These are phyloP conservation scores for Aspergillus ellipticus DNA, from an alignment of 495 filamentous ascomycete species.

Conservation along the genomic window DNA sequence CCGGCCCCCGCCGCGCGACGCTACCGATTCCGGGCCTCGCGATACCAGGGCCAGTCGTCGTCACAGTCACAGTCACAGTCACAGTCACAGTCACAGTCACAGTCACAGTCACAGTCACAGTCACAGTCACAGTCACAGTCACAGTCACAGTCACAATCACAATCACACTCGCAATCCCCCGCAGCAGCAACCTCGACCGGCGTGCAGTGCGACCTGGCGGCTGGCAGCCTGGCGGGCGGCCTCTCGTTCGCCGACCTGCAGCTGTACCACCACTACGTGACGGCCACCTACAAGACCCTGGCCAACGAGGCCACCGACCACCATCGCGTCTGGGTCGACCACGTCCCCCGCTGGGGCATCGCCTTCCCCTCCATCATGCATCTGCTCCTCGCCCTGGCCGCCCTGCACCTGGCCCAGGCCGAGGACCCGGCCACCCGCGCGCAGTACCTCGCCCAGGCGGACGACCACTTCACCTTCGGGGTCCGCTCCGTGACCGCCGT, in stretches of 20 bases:
- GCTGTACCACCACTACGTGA: slow-evolving; percentile 23
- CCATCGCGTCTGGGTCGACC: slow-evolving; percentile 32
- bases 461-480: slow-evolving; percentile 45
- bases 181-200: slow-evolving; percentile 5
- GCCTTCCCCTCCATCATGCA: slow-evolving; percentile 43
- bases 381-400: slow-evolving; percentile 41
- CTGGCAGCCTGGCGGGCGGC: slow-evolving; percentile 2
- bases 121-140: no score
- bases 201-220: slow-evolving; percentile 14
- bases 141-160: no score
- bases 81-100: no score
- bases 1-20: not conserved
- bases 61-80: no score
- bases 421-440: slow-evolving; percentile 27
- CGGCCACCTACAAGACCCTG: slow-evolving; percentile 15
- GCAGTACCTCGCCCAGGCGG: slow-evolving; percentile 33
- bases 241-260: slow-evolving; percentile 27
- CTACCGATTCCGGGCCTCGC: slow-evolving; percentile 24
- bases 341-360: slow-evolving; percentile 40
- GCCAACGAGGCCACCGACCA: slow-evolving; percentile 6
- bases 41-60: slow-evolving; percentile 15
- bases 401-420: slow-evolving; percentile 36
- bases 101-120: no score
- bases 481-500: slow-evolving; percentile 39
- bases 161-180: no score